Evolutionary conservation across 148 eudicot species (phyloP).

Genomic region (Tetragonia tetragonoides): DNA sequence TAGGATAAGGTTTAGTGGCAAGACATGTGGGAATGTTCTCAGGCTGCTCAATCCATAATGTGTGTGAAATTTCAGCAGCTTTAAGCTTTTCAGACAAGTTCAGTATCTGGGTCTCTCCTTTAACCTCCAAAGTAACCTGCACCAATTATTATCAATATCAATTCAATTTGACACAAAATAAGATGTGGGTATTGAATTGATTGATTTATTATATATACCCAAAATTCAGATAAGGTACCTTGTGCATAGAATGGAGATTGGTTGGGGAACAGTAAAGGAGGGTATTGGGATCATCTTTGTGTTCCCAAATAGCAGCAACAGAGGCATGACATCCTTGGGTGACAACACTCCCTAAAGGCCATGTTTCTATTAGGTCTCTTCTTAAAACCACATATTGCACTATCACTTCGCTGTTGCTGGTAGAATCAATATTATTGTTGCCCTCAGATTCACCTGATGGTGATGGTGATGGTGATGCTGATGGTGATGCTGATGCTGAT

Average conservation of each 20-base stretch:
- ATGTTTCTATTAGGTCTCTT: constrained; percentile 67
- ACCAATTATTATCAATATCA: not conserved
- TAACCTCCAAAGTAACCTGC: constrained; percentile 92
- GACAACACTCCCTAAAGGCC: constrained; percentile 82
- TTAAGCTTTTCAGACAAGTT: constrained; percentile 72
- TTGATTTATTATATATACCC: no score
- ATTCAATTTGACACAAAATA: not conserved
- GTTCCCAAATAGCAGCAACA: constrained; percentile 70
- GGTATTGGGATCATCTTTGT: constrained; percentile 66
- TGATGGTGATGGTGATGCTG: no score
- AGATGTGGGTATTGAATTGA: not conserved
- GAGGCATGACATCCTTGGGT: constrained; percentile 94
- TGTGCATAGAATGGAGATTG: constrained; percentile 75
- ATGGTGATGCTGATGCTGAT: no score
- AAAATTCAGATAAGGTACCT: constrained; percentile 35
- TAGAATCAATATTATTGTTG: no score
- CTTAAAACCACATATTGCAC: constrained; percentile 83
- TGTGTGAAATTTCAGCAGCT: constrained; percentile 53
- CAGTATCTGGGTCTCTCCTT: constrained; percentile 69
- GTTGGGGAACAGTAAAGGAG: constrained; percentile 49
- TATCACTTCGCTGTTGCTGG: constrained; percentile 36
- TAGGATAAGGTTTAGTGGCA: constrained; percentile 85
- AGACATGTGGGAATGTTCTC: constrained; percentile 83
- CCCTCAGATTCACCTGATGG: no score
- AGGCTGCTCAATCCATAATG: constrained; percentile 90